These are phyloP conservation scores for Wickerhamomyces strasburgensis DNA, from an alignment of 805 yeast species.

Conservation along the genomic window DNA sequence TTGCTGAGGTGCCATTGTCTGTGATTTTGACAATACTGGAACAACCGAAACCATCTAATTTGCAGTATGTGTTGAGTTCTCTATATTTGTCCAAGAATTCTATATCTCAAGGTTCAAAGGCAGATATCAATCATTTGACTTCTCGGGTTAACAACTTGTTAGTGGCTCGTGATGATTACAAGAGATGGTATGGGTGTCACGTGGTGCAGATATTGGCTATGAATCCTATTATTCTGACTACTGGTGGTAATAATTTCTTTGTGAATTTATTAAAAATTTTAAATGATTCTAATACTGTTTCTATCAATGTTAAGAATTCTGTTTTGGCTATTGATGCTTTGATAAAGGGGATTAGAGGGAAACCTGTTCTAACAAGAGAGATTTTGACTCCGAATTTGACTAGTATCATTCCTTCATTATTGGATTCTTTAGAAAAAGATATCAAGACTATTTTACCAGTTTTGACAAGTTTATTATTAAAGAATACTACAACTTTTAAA, in stretches of 20 bases:
- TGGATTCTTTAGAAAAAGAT: constrained; percentile 40
- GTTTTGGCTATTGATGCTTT: constrained; percentile 27
- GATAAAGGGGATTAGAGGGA: constrained; percentile 55
- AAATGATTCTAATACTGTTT: constrained; percentile 26
- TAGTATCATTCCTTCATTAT: constrained; percentile 47
- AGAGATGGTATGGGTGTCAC: constrained; percentile 34
- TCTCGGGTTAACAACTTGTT: constrained; percentile 29
- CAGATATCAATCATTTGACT: constrained; percentile 46
- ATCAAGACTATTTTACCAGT: constrained; percentile 32
- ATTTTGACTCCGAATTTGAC: constrained; percentile 75
- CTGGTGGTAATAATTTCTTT: constrained; percentile 35
- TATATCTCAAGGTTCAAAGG: constrained; percentile 39
- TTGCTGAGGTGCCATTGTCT: constrained; percentile 23
- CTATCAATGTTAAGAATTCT: constrained; percentile 29
- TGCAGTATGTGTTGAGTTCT: constrained; percentile 21
- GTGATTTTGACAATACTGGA: constrained; percentile 19
- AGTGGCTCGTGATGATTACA: constrained; percentile 29
- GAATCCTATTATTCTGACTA: constrained; percentile 26
- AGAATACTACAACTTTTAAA: constrained; percentile 75
- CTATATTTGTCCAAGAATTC: constrained; percentile 22
- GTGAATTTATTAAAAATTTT: constrained; percentile 32
- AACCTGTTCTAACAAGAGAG: constrained; percentile 81
- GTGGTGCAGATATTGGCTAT: constrained; percentile 23
- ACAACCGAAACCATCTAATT: constrained; percentile 14
- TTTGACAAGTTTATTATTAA: constrained; percentile 39